Evolutionary conservation across 2,329 filamentous ascomycete species (phyloP).

Genomic region (Cladosporium sp.): DNA sequence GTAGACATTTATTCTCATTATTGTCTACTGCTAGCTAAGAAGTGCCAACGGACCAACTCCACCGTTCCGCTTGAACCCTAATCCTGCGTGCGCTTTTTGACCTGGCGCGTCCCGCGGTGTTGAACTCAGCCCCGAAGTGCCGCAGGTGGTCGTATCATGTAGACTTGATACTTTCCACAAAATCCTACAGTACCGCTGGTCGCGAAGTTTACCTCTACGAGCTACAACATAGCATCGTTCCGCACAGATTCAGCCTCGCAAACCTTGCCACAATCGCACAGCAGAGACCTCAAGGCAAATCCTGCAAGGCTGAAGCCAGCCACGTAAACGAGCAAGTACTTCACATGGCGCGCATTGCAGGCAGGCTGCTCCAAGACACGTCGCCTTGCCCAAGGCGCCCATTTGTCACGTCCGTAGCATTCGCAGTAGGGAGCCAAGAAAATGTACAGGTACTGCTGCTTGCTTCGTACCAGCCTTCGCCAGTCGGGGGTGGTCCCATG

Average conservation of each 20-base stretch:
- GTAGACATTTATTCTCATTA: not conserved
- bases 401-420: not conserved
- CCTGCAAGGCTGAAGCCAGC: constrained; percentile 13
- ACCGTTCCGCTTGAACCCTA: not conserved
- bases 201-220: not conserved
- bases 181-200: constrained; percentile 1
- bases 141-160: not conserved
- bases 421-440: not conserved
- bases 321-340: not conserved
- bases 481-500: constrained; percentile 5
- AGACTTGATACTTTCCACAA: not conserved
- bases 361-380: not conserved
- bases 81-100: constrained; percentile 7
- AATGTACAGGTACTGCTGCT: not conserved
- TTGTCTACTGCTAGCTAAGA: not conserved
- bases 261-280: not conserved
- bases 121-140: constrained; percentile 9
- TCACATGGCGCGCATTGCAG: not conserved
- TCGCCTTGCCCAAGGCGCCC: not conserved
- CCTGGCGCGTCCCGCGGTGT: not conserved
- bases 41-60: not conserved
- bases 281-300: not conserved
- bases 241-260: not conserved
- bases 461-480: constrained; percentile 1
- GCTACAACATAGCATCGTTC: not conserved